Evolutionary conservation across 306 rosid species (phyloP).

Genomic region (Fragaria nilgerrensis): DNA sequence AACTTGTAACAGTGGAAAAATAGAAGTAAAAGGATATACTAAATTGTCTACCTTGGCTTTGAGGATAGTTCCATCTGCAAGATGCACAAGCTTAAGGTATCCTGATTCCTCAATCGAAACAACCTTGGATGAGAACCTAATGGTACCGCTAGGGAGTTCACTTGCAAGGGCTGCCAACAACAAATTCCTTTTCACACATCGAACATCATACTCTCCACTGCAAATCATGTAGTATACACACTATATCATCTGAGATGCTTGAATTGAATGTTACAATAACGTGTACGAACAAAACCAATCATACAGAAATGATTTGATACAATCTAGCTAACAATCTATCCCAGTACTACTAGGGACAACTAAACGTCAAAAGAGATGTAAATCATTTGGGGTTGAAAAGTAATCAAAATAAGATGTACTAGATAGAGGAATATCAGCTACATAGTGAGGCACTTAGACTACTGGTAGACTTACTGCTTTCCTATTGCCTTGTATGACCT

Average conservation of each 20-base stretch:
- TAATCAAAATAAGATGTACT: background rate
- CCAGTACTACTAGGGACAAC: too few relatives aligned
- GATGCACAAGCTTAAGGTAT: slow-evolving; percentile 56
- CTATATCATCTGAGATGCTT: background rate
- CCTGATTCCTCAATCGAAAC: slow-evolving; percentile 64
- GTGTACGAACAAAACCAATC: too few relatives aligned
- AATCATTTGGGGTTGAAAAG: too few relatives aligned
- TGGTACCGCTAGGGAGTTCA: slow-evolving; percentile 63
- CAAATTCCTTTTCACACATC: slow-evolving; percentile 50
- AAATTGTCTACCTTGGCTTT: slow-evolving; percentile 49
- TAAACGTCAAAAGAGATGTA: too few relatives aligned
- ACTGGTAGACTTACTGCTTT: slow-evolving; percentile 45
- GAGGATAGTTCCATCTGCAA: slow-evolving; percentile 57
- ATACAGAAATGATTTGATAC: background rate
- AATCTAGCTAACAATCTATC: too few relatives aligned
- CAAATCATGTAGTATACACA: background rate
- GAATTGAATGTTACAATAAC: background rate
- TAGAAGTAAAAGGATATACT: background rate
- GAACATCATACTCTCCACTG: slow-evolving; percentile 41
- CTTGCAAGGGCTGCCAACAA: slow-evolving; percentile 57
- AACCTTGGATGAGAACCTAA: slow-evolving; percentile 29
- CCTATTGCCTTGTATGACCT: slow-evolving; percentile 27
- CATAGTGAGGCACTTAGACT: background rate
- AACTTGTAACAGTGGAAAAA: too few relatives aligned
- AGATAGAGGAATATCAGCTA: background rate